Percentiles rank a stretch among this genome's conserved stretches.
These are phyloP conservation scores for Apostasia ramifera DNA, from an alignment of 106 monocot species.

Conservation along the genomic window DNA sequence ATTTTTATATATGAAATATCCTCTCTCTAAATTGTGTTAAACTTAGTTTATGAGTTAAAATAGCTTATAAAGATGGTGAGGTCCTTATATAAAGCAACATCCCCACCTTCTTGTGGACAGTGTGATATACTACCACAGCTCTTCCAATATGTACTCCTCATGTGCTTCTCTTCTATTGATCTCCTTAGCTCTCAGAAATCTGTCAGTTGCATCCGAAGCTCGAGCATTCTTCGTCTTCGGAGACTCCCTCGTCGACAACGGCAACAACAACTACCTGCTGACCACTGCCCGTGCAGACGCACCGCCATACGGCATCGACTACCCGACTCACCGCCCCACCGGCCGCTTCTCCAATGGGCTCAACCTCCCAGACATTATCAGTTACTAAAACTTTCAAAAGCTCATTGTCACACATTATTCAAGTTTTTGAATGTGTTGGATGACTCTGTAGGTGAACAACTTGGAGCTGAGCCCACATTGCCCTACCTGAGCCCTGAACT, in stretches of 20 bases:
- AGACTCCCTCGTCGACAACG: slow-evolving; percentile 84
- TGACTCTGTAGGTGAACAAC: slow-evolving; percentile 34
- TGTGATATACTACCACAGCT: background rate
- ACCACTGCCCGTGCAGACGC: slow-evolving; percentile 78
- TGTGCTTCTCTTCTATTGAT: background rate
- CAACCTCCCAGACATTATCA: slow-evolving; percentile 82
- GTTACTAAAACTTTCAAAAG: slow-evolving; percentile 18
- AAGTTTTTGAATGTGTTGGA: background rate
- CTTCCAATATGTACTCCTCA: slow-evolving; percentile 7
- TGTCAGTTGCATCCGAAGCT: slow-evolving; percentile 11
- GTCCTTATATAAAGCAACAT: slow-evolving; percentile 8
- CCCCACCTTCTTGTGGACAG: background rate
- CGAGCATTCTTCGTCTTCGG: slow-evolving; percentile 86
- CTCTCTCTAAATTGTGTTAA: no score
- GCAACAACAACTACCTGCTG: slow-evolving; percentile 79
- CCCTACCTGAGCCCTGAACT: slow-evolving; percentile 72
- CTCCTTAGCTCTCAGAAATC: slow-evolving; percentile 4
- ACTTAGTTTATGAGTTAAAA: no score
- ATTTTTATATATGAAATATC: no score
- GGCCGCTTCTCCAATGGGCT: slow-evolving; percentile 88
- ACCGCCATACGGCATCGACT: slow-evolving; percentile 79
- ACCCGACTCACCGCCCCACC: slow-evolving; percentile 45
- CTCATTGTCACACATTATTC: background rate
- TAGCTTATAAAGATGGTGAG: background rate
- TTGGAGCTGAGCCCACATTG: slow-evolving; percentile 61